A percentile compares a stretch with the other conserved stretches of the same genome.
phyloP scores from a whole-genome alignment of 1,284 basidiomycete genomes.

The Heterobasidion irregulare region DNA sequence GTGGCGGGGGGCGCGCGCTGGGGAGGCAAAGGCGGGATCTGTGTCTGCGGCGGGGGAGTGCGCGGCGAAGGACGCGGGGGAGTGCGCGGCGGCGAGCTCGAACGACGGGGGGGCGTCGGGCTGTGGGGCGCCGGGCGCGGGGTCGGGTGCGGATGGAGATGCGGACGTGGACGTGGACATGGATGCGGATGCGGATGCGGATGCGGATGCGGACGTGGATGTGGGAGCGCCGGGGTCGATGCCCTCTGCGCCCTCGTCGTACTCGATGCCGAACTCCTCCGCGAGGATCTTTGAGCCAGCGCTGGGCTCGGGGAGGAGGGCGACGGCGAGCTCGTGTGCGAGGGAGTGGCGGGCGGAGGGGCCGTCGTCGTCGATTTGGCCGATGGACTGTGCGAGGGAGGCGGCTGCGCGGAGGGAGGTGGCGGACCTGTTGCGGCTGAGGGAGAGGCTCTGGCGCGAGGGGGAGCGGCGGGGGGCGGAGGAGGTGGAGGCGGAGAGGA shows the following conservation, averaged over 20 bases:
- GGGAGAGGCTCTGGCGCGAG: conserved; percentile 33
- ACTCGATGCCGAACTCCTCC: conserved; percentile 81
- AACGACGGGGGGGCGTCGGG: conserved; percentile 10
- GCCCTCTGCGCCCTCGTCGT: conserved; percentile 77
- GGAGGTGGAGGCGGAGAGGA: conserved; percentile 9
- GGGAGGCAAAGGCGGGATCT: conserved; percentile 39
- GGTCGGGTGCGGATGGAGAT: too few relatives aligned
- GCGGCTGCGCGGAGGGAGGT: conserved; percentile 26
- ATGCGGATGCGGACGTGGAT: too few relatives aligned
- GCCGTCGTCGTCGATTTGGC: conserved; percentile 32
- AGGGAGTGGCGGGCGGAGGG: conserved; percentile 55
- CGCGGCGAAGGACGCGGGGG: background rate
- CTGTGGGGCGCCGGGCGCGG: background rate
- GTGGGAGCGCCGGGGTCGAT: conserved; percentile 37
- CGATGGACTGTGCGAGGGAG: conserved; percentile 23
- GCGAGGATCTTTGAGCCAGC: conserved; percentile 65
- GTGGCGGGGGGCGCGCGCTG: conserved; percentile 23
- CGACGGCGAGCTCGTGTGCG: conserved; percentile 75
- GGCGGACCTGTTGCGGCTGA: conserved; percentile 33
- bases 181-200: conserved; percentile 2
- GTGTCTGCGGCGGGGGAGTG: conserved; percentile 9
- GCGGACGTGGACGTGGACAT: too few relatives aligned
- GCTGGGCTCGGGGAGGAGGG: conserved; percentile 75
- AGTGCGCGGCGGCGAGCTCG: background rate
- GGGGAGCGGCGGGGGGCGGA: conserved; percentile 35